Evolutionary conservation across 495 filamentous ascomycete genomes (phyloP), one percentile per base, ranked within the genome.

Genomic region (Clavariopsis aquatica): DNA sequence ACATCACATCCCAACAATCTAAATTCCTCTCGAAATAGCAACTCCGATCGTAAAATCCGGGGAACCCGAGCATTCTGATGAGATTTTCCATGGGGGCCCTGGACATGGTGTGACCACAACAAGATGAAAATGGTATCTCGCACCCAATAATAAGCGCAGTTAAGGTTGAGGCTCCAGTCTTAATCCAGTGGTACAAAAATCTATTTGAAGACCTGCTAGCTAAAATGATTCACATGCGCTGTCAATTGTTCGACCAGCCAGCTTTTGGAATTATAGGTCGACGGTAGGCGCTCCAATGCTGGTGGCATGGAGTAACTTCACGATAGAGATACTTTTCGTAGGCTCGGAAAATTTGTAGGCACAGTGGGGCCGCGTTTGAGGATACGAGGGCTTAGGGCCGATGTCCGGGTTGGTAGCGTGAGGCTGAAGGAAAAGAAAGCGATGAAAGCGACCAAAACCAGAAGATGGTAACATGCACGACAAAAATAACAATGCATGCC

Each of bases 371-470:
- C 34, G 23, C 24, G 56, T 59, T 59, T 59, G 34, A 24, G 41
- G 29, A 59, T 38, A 59, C 56, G 56, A 59, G 23, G 17, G 2
- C 13, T 7, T 43, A 34, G 8, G 31, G 8, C 8, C 8, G 4
- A 38, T 5, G 4, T 53, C 10, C 22, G 26, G 23, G 27, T 12
- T 31, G 26, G 51, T 53, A 31, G 23, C 17, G 26, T 53, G 26
- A 53, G 51, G 51, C 51, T 53, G 51, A 51, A 31, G 6, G 1
- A 29, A 2, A 6, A 12, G 24, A 53, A 53, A 26, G 28, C 51
- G 51, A 53, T 19, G 51, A 53, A 53, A 31, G 51, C 51, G 51
- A 53, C 9, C 4, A 31, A 53, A 8, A 53, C 10, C 9, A 28
- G 23, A 28, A 53, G 27, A 7, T 1, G 51, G 23, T 3, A 23